Evolutionary conservation across 352 stramenopile species (phyloP), one percentile per base, ranked within the genome.

Genomic region (Phytophthora podocarpi): DNA sequence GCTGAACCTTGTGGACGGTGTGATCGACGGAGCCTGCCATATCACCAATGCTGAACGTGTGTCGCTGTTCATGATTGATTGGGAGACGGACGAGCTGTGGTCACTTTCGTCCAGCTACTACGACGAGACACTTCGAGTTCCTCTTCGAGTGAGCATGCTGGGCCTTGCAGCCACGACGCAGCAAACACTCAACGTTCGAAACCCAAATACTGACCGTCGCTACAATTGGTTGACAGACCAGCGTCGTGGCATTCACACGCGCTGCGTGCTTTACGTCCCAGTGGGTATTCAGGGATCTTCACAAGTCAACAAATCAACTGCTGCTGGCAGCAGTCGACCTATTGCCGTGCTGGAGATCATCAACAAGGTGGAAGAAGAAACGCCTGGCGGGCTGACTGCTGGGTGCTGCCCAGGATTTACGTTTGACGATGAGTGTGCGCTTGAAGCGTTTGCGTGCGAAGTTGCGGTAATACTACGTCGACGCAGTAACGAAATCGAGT

Each of bases 291-390:
- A 91, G 53, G 80, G 84, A 52, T 62, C 56, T 30, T 62, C 56
- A 16, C 61, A 72, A 34, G 15, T 27, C 15, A 51, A 36, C 5
- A 57, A 69, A 56, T 69, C 52, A 3, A 73, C 54, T 41, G 62
- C 62, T 31, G 46, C 63, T 35, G 63, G 59, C 28, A 83, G 70
- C 43, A 84, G 63, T 54, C 74, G 73, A 20, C 82, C 87, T 20
- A 90, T 96, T 57, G 90, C 85, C 0, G 90, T 97, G 45, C 61
- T 97, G 30, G 85, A 96, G 67, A 92, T 93, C 28, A 74, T 96
- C n/a, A 96, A 97, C 73, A 93, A 94, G 18, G 70, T 89, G 21
- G 78, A 82, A 13, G 74, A 74, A 12, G 60, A 78, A 20, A n/a
- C 40, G 7, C 45, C 61, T 18, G 49, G 43, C n/a, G 60, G 60